Percentiles rank a stretch among this genome's conserved stretches.
phyloP scores from a whole-genome alignment of 768 basidiomycete species.

The Podaxis sp. region DNA sequence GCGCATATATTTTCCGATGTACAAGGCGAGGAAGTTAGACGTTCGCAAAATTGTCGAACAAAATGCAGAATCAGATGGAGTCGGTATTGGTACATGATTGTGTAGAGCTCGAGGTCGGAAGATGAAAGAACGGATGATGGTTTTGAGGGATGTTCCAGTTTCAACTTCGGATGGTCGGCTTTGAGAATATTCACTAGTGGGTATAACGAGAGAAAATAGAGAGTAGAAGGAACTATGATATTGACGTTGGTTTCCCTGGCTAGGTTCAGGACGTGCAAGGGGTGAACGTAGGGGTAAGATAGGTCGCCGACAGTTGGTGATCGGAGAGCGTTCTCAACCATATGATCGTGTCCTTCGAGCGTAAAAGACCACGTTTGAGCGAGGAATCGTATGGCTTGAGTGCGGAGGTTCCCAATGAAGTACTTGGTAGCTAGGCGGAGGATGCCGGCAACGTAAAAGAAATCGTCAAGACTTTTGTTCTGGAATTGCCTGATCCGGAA shows the following conservation, averaged over 20 bases:
- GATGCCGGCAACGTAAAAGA: constrained; percentile 54
- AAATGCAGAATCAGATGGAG: constrained; percentile 47
- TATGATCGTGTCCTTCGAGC: constrained; percentile 52
- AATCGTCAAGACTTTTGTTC: constrained; percentile 44
- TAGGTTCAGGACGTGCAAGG: constrained; percentile 55
- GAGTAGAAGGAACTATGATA: constrained; percentile 45
- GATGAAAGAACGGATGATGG: constrained; percentile 42
- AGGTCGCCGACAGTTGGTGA: constrained; percentile 39
- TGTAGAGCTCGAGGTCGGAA: constrained; percentile 46
- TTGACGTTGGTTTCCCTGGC: constrained; percentile 47
- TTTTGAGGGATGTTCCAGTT: constrained; percentile 44
- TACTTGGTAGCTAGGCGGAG: constrained; percentile 61
- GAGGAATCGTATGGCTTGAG: constrained; percentile 48
- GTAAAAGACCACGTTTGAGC: constrained; percentile 51
- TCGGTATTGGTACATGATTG: constrained; percentile 57
- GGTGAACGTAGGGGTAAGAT: constrained; percentile 59
- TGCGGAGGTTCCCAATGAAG: constrained; percentile 50
- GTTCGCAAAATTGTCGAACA: constrained; percentile 37
- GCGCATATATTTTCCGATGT: not conserved
- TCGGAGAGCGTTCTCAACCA: constrained; percentile 48
- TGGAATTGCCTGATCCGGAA: constrained; percentile 31
- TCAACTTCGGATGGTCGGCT: constrained; percentile 53
- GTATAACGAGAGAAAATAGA: constrained; percentile 62
- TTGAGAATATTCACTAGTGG: constrained; percentile 45
- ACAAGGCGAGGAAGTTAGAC: not conserved